Evolutionary conservation across 495 filamentous ascomycete species (phyloP).

Genomic region (Talaromyces ruber): DNA sequence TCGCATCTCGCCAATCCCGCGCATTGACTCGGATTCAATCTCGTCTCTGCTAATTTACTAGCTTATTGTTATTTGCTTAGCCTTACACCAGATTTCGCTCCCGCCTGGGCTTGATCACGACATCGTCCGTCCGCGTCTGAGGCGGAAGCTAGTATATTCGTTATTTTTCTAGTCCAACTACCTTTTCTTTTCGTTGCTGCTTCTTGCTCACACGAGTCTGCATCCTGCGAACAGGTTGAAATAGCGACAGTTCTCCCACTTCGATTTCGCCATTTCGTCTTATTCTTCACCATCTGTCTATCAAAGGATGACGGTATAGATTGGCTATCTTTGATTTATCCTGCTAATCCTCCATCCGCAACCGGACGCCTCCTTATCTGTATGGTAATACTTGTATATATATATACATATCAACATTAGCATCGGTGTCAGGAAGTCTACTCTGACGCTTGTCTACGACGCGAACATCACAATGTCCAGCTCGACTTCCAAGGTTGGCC

Average conservation of each 20-base stretch:
- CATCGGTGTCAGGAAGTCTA: not conserved
- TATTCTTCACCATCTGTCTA: not conserved
- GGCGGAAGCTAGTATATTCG: not conserved
- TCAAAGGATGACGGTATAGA: not conserved
- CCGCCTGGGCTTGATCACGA: slow-evolving; percentile 1
- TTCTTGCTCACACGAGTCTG: not conserved
- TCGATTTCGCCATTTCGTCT: not conserved
- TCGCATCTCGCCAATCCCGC: not conserved
- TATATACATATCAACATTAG: not conserved
- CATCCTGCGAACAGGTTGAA: not conserved
- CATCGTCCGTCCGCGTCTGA: not conserved
- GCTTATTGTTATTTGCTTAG: not conserved
- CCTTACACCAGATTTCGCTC: not conserved
- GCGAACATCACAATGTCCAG: slow-evolving; percentile 22
- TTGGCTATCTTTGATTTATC: not conserved
- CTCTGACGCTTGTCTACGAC: not conserved
- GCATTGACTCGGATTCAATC: not conserved
- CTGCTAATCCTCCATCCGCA: not conserved
- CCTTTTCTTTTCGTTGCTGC: not conserved
- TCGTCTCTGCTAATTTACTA: not conserved
- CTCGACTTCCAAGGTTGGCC: slow-evolving; percentile 50
- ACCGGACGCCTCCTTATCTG: not conserved
- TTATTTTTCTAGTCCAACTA: not conserved
- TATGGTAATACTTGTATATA: not conserved
- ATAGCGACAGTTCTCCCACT: not conserved